Evolutionary conservation across 2,329 filamentous ascomycete species (phyloP).

Genomic region (Ophiocordyceps camponoti-saundersi): DNA sequence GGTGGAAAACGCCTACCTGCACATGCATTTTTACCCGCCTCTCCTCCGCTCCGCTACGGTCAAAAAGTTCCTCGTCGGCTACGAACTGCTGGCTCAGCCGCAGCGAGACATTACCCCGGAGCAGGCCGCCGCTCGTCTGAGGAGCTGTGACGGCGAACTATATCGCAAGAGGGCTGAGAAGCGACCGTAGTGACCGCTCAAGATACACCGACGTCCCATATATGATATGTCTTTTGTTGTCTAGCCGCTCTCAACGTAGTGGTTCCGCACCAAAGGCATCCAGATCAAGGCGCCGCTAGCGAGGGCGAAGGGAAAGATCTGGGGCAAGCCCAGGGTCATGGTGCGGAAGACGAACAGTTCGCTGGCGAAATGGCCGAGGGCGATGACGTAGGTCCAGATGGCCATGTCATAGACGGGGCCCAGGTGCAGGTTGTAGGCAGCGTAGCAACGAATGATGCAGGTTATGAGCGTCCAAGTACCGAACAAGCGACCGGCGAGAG

Average conservation of each 20-base stretch:
- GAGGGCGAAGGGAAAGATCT: conserved; percentile 37
- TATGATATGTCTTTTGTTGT: not conserved
- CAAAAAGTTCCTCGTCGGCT: conserved; percentile 90
- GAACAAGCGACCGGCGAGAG: conserved; percentile 63
- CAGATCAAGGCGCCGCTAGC: conserved; percentile 35
- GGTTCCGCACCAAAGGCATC: conserved; percentile 50
- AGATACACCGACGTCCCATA: not conserved
- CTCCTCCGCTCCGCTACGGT: conserved; percentile 84
- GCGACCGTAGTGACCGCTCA: conserved; percentile 1
- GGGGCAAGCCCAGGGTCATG: conserved; percentile 42
- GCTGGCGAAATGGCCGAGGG: conserved; percentile 58
- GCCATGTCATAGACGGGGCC: conserved; percentile 62
- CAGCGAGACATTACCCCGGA: conserved; percentile 96
- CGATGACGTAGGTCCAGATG: conserved; percentile 66
- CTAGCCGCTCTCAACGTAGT: conserved; percentile 40
- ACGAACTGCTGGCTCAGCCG: conserved; percentile 94
- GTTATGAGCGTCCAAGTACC: conserved; percentile 78
- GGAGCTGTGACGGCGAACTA: conserved; percentile 61
- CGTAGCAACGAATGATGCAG: conserved; percentile 62
- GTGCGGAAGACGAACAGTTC: conserved; percentile 73
- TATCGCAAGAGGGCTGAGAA: conserved; percentile 47
- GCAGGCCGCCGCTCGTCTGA: conserved; percentile 68
- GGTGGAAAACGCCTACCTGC: conserved; percentile 74
- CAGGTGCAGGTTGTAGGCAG: conserved; percentile 64
- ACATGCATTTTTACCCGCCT: conserved; percentile 96